Percentiles rank a stretch among this genome's conserved stretches.
These are phyloP conservation scores for Apodospora peruviana DNA, from an alignment of 495 filamentous ascomycete species.

Conservation along the genomic window DNA sequence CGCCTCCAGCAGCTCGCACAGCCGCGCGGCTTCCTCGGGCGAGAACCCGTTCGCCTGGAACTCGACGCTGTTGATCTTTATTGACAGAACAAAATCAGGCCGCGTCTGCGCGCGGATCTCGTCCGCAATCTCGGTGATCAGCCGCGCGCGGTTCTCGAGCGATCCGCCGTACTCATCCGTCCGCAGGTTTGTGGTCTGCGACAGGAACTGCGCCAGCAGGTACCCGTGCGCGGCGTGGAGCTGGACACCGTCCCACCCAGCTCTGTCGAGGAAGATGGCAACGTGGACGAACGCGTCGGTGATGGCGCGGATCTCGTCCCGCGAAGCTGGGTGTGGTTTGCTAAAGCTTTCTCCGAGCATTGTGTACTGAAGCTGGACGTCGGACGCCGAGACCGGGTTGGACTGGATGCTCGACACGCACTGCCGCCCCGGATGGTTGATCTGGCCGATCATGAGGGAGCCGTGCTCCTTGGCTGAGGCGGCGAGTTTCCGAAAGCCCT, in stretches of 20 bases:
- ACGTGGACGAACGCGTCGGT: slow-evolving; percentile 50
- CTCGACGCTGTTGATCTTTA: slow-evolving; percentile 67
- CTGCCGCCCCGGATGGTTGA: slow-evolving; percentile 62
- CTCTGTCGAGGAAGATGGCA: slow-evolving; percentile 51
- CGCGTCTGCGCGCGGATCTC: slow-evolving; percentile 40
- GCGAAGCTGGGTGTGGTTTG: slow-evolving; percentile 33
- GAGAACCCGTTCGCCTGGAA: slow-evolving; percentile 55
- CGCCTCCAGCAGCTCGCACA: slow-evolving; percentile 51
- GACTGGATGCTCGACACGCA: slow-evolving; percentile 39
- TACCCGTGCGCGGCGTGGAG: slow-evolving; percentile 60
- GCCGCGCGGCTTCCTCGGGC: slow-evolving; percentile 48
- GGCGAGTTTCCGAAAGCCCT: slow-evolving; percentile 51
- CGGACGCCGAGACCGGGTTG: slow-evolving; percentile 55
- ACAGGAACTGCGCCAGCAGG: slow-evolving; percentile 63
- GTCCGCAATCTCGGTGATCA: slow-evolving; percentile 48
- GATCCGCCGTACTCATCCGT: slow-evolving; percentile 59
- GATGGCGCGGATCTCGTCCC: slow-evolving; percentile 44
- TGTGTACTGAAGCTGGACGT: slow-evolving; percentile 46
- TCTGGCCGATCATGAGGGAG: slow-evolving; percentile 51
- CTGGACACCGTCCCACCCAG: slow-evolving; percentile 56
- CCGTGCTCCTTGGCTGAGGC: slow-evolving; percentile 45
- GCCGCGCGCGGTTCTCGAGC: slow-evolving; percentile 49
- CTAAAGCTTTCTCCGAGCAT: slow-evolving; percentile 11
- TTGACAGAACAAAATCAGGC: slow-evolving; percentile 51
- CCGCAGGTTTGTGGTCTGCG: slow-evolving; percentile 52